These are phyloP conservation scores for Verticillium klebahnii DNA, from an alignment of 2,329 filamentous ascomycete species.

Conservation along the genomic window DNA sequence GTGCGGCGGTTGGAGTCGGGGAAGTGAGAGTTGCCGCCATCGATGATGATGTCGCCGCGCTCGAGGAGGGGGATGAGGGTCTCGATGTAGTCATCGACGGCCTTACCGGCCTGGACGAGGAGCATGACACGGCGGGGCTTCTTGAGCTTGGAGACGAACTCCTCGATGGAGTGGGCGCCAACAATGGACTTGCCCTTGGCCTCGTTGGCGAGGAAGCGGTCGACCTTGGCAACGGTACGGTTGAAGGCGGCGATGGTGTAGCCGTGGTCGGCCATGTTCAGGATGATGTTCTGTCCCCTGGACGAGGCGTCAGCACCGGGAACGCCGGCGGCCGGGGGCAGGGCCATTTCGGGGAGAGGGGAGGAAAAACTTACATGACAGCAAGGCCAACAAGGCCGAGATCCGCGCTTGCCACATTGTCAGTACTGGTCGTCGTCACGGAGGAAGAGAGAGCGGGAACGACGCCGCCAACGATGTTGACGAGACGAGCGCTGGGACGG, in stretches of 20 bases:
- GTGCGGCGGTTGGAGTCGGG: slow-evolving; percentile 98
- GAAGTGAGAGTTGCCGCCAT: slow-evolving; percentile 99
- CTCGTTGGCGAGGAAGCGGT: slow-evolving; percentile 86
- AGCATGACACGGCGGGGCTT: slow-evolving; percentile 96
- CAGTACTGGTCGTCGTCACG: slow-evolving; percentile 41
- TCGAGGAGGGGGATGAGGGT: slow-evolving; percentile 79
- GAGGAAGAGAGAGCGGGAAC: slow-evolving; percentile 20
- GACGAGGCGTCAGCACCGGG: slow-evolving; percentile 10
- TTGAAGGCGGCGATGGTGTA: slow-evolving; percentile 99
- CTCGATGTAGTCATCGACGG: slow-evolving; percentile 99
- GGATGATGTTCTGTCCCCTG: slow-evolving; percentile 78
- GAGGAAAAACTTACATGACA: slow-evolving; percentile 63
- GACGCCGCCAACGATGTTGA: slow-evolving; percentile 44
- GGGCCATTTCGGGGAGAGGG: slow-evolving; percentile 9
- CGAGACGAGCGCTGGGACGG: slow-evolving; percentile 62
- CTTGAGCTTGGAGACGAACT: slow-evolving; percentile 97
- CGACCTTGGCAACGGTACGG: slow-evolving; percentile 97
- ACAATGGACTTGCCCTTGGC: slow-evolving; percentile 94
- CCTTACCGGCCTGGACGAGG: slow-evolving; percentile 96
- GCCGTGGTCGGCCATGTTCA: slow-evolving; percentile 85
- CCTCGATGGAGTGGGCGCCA: slow-evolving; percentile 87
- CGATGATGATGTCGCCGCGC: slow-evolving; percentile 95
- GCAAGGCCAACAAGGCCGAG: slow-evolving; percentile 89
- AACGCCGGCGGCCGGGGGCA: slow-evolving; percentile 2
- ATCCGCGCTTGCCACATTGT: slow-evolving; percentile 66